phyloP scores from a whole-genome alignment of 2,329 filamentous ascomycete genomes.

The Xylaria sp. region DNA sequence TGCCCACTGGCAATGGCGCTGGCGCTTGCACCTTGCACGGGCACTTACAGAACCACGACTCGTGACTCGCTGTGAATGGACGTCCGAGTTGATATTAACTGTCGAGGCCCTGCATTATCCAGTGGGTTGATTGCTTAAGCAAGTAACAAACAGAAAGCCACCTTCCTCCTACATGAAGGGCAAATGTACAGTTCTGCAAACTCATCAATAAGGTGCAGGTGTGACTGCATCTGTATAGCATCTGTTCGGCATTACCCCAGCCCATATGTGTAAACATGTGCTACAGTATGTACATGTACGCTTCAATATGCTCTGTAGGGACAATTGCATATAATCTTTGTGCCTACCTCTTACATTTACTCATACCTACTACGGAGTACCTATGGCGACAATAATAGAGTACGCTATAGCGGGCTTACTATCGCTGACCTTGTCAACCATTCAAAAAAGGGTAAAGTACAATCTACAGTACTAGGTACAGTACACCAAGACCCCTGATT shows the following conservation, averaged over 20 bases:
- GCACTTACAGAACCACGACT: slow-evolving; percentile 4
- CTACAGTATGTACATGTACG: neutral
- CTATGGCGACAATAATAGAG: neutral
- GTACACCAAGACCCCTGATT: neutral
- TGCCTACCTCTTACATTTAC: too few species aligned
- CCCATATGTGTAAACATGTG: neutral
- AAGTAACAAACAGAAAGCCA: neutral
- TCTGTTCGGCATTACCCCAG: neutral
- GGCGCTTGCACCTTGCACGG: neutral
- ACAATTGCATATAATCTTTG: too few species aligned
- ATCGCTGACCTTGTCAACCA: neutral
- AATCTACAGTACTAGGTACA: too few species aligned
- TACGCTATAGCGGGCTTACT: neutral
- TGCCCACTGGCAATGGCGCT: neutral
- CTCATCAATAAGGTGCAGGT: neutral
- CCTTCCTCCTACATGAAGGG: neutral
- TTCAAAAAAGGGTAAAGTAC: slow-evolving; percentile 11
- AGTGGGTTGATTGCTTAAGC: neutral
- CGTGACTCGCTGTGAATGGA: neutral
- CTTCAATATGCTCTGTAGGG: too few species aligned
- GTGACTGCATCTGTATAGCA: neutral
- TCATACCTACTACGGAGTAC: too few species aligned
- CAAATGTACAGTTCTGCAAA: neutral
- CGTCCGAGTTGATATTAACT: neutral
- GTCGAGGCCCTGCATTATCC: neutral